Percentiles rank a stretch among this genome's conserved stretches.
Evolutionary conservation across 164 flowering plant genomes (phyloP).

Genomic region (Umbellularia californica): DNA sequence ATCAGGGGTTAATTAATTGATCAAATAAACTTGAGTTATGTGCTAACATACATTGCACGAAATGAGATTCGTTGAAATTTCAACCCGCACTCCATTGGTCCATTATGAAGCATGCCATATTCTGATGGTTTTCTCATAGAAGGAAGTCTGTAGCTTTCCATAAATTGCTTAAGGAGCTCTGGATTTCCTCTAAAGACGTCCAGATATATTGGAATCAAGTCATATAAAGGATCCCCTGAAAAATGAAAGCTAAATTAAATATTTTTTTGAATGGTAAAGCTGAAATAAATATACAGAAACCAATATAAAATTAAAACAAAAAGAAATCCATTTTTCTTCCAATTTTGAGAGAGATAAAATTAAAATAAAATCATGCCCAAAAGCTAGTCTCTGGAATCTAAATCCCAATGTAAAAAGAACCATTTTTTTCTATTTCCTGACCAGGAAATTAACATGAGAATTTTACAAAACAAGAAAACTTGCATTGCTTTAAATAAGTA

Average conservation of each 20-base stretch:
- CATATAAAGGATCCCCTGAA: constrained; percentile 81
- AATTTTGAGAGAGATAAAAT: not conserved
- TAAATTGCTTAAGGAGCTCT: constrained; percentile 47
- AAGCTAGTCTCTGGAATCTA: not conserved
- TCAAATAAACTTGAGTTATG: not conserved
- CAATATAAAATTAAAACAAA: not conserved
- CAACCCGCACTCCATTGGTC: constrained; percentile 15
- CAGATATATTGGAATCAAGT: constrained; percentile 75
- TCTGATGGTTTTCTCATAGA: constrained; percentile 28
- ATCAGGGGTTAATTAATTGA: not conserved
- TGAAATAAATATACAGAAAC: not conserved
- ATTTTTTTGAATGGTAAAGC: not conserved
- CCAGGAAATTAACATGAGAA: too few species aligned
- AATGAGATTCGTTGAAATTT: constrained; percentile 61
- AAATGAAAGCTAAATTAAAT: constrained; percentile 9
- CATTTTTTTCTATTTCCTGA: too few species aligned
- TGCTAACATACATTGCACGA: constrained; percentile 69
- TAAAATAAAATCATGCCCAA: not conserved
- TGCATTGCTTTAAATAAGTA: too few species aligned
- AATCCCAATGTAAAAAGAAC: too few species aligned
- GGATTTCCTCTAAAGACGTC: constrained; percentile 83
- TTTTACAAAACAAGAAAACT: too few species aligned
- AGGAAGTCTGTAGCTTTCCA: constrained; percentile 74
- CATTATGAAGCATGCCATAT: not conserved
- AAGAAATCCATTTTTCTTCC: not conserved